Evolutionary conservation across 2,329 filamentous ascomycete genomes (phyloP).

Genomic region (Colletotrichum lindemuthianum): DNA sequence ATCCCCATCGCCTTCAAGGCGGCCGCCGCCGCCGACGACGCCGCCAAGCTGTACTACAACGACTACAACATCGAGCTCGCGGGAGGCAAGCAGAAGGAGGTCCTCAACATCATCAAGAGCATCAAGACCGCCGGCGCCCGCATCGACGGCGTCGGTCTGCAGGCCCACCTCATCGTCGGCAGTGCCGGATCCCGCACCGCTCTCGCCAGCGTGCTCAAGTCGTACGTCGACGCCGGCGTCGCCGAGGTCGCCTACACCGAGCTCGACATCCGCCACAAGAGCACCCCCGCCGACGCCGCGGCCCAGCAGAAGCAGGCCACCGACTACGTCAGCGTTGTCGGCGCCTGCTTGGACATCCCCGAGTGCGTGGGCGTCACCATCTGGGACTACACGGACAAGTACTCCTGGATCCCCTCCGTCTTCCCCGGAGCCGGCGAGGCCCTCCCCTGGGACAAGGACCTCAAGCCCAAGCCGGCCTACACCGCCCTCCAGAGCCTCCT

Average conservation of each 20-base stretch:
- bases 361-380: slow-evolving; percentile 51
- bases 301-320: slow-evolving; percentile 54
- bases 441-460: slow-evolving; percentile 48
- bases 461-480: slow-evolving; percentile 52
- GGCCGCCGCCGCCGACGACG: slow-evolving; percentile 51
- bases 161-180: slow-evolving; percentile 60
- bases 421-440: slow-evolving; percentile 51
- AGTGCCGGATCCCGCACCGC: slow-evolving; percentile 51
- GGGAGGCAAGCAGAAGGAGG: slow-evolving; percentile 63
- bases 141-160: slow-evolving; percentile 64
- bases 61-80: slow-evolving; percentile 61
- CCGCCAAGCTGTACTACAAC: slow-evolving; percentile 51
- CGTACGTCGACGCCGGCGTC: slow-evolving; percentile 58
- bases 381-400: slow-evolving; percentile 50
- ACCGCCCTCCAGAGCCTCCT: slow-evolving; percentile 49
- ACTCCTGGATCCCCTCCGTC: slow-evolving; percentile 51
- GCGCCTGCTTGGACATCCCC: slow-evolving; percentile 42
- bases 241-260: slow-evolving; percentile 61
- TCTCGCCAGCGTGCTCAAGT: slow-evolving; percentile 58
- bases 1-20: slow-evolving; percentile 57
- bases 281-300: slow-evolving; percentile 52
- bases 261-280: slow-evolving; percentile 58
- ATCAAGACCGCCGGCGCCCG: slow-evolving; percentile 52
- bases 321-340: slow-evolving; percentile 52
- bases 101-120: slow-evolving; percentile 46